These are phyloP conservation scores for Helicocarpus griseus DNA, from an alignment of 2,329 filamentous ascomycete genomes.

Conservation along the genomic window DNA sequence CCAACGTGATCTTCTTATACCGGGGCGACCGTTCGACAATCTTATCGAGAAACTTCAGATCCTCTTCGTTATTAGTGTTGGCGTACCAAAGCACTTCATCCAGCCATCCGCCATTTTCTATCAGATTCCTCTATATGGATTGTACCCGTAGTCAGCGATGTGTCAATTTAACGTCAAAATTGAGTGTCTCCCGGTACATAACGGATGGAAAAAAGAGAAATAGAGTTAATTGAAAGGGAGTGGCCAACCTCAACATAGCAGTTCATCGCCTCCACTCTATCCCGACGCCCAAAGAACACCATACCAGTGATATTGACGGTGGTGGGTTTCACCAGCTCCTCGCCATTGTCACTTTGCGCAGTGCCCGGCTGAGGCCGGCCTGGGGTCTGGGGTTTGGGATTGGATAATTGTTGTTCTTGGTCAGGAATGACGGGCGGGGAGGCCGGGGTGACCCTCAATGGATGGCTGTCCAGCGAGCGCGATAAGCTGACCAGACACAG, in stretches of 20 bases:
- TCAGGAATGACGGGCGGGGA: too few species aligned
- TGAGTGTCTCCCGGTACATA: too few species aligned
- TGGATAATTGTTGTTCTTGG: neutral
- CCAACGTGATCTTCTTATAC: conserved; percentile 7
- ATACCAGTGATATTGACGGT: conserved; percentile 8
- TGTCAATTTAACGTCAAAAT: too few species aligned
- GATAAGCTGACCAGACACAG: neutral
- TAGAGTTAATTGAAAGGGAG: too few species aligned
- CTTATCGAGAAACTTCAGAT: conserved; percentile 28
- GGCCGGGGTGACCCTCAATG: neutral
- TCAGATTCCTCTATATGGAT: conserved; percentile 24
- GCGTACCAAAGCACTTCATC: conserved; percentile 35
- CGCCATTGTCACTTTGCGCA: neutral
- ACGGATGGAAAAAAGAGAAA: neutral
- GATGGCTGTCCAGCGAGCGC: neutral
- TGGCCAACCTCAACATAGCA: conserved; percentile 9
- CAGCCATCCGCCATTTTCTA: conserved; percentile 30
- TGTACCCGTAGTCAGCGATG: neutral
- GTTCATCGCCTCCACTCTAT: conserved; percentile 5
- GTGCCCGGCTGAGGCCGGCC: neutral
- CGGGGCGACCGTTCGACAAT: conserved; percentile 19
- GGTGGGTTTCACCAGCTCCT: conserved; percentile 4
- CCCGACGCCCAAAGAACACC: conserved; percentile 8
- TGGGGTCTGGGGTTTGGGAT: neutral
- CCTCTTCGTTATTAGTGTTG: conserved; percentile 26